Evolutionary conservation across 2,329 filamentous ascomycete species (phyloP).

Genomic region (Canariomyces notabilis): DNA sequence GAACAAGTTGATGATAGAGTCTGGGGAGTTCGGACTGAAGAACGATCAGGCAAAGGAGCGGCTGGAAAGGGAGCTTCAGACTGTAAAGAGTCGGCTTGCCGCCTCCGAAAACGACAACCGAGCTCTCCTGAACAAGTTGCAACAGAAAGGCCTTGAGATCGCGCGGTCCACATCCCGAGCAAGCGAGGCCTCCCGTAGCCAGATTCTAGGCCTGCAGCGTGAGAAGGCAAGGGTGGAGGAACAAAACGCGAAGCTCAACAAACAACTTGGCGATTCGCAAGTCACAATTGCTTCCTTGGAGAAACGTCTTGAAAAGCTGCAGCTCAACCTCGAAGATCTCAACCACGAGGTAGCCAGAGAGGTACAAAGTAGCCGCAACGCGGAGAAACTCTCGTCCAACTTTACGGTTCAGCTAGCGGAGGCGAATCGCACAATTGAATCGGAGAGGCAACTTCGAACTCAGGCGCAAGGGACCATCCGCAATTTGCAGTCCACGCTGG

Average conservation of each 20-base stretch:
- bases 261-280: conserved; percentile 82
- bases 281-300: conserved; percentile 77
- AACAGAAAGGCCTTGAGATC: conserved; percentile 95
- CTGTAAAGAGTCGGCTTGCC: conserved; percentile 79
- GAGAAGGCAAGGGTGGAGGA: conserved; percentile 83
- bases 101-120: conserved; percentile 97
- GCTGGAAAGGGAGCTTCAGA: conserved; percentile 83
- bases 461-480: conserved; percentile 84
- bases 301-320: conserved; percentile 90
- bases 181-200: conserved; percentile 74
- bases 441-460: conserved; percentile 75
- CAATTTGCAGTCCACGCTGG: conserved; percentile 72
- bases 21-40: conserved; percentile 80
- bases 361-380: conserved; percentile 82
- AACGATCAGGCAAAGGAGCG: conserved; percentile 94
- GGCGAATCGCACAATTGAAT: conserved; percentile 82
- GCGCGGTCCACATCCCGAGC: conserved; percentile 83
- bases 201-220: conserved; percentile 69
- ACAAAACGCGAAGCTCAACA: conserved; percentile 71
- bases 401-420: conserved; percentile 81
- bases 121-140: conserved; percentile 90
- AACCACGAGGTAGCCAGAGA: conserved; percentile 89
- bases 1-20: conserved; percentile 81
- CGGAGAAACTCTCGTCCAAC: conserved; percentile 80
- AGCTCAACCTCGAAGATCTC: conserved; percentile 82